These are phyloP conservation scores for Calonectria naviculata DNA, from an alignment of 2,329 filamentous ascomycete species.

Conservation along the genomic window DNA sequence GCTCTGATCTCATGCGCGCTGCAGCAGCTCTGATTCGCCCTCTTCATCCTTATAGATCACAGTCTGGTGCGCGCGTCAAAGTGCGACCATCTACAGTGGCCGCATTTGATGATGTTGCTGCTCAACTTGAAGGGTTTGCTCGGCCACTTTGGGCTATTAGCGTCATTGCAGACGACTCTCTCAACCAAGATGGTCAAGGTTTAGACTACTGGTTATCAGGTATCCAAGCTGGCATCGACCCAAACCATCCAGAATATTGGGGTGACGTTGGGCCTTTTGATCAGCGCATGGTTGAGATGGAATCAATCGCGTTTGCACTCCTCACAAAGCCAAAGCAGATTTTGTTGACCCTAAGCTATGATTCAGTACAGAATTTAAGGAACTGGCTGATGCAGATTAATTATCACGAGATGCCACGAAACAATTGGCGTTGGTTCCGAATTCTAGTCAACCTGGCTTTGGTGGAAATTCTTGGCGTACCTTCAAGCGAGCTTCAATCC, in stretches of 20 bases:
- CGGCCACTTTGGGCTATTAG: constrained; percentile 24
- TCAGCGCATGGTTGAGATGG: constrained; percentile 64
- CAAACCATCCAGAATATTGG: constrained; percentile 54
- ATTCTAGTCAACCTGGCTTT: constrained; percentile 59
- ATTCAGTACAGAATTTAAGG: constrained; percentile 47
- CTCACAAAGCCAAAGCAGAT: constrained; percentile 49
- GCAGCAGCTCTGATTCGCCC: constrained; percentile 47
- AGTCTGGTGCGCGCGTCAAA: constrained; percentile 46
- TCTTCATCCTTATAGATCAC: constrained; percentile 46
- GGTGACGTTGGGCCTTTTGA: constrained; percentile 55
- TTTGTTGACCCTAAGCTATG: constrained; percentile 37
- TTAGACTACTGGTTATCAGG: constrained; percentile 35
- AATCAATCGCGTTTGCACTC: constrained; percentile 59
- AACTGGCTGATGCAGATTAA: constrained; percentile 55
- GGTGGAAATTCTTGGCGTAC: constrained; percentile 50
- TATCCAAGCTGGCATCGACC: constrained; percentile 45
- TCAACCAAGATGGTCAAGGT: neutral
- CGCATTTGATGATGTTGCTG: constrained; percentile 54
- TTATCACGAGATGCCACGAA: constrained; percentile 53
- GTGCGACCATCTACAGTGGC: constrained; percentile 48
- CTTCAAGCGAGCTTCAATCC: constrained; percentile 43
- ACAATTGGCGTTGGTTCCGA: constrained; percentile 64
- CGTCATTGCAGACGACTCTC: neutral
- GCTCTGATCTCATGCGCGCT: constrained; percentile 48
- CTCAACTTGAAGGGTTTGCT: constrained; percentile 56